A percentile compares a stretch with the other conserved stretches of the same genome.
Evolutionary conservation across 2,329 filamentous ascomycete species (phyloP).

Genomic region (Hymenotorrendiella dingleyae): DNA sequence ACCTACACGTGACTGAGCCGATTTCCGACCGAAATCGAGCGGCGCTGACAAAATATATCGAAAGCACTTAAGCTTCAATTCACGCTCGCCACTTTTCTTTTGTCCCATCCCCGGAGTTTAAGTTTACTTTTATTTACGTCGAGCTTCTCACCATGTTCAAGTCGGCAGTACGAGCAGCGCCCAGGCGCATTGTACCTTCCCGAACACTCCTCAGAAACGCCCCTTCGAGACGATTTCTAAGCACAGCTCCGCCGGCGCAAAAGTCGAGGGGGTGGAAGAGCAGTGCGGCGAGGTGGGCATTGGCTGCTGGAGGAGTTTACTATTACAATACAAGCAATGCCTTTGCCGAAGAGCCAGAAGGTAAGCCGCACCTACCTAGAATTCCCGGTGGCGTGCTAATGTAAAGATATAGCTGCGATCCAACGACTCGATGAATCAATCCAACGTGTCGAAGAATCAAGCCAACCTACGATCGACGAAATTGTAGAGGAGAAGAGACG

Average conservation of each 20-base stretch:
- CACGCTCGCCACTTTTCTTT: conserved; percentile 18
- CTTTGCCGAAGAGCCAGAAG: conserved; percentile 75
- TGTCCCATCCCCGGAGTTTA: conserved; percentile 10
- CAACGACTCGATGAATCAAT: conserved; percentile 33
- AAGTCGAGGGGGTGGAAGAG: conserved; percentile 80
- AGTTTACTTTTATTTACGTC: conserved; percentile 7
- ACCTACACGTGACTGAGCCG: conserved; percentile 5
- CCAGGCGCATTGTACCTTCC: conserved; percentile 19
- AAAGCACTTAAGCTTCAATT: conserved; percentile 12
- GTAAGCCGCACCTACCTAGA: conserved; percentile 44
- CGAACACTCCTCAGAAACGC: conserved; percentile 11
- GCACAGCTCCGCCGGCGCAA: conserved; percentile 50
- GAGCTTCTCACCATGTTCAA: conserved; percentile 23
- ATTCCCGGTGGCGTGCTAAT: conserved; percentile 16
- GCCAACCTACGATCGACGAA: conserved; percentile 60
- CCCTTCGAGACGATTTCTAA: conserved; percentile 43
- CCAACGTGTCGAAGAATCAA: conserved; percentile 38
- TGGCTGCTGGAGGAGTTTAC: conserved; percentile 74
- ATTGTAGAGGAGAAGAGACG: conserved; percentile 57
- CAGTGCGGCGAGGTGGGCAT: conserved; percentile 63
- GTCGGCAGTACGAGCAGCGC: conserved; percentile 21
- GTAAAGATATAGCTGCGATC: conserved; percentile 20
- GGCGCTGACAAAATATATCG: conserved; percentile 24
- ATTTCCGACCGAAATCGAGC: conserved; percentile 13
- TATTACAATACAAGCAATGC: conserved; percentile 88